Conservation (phyloP, 768 basidiomycete genomes). For the Amanita pallidorosea region DNA sequence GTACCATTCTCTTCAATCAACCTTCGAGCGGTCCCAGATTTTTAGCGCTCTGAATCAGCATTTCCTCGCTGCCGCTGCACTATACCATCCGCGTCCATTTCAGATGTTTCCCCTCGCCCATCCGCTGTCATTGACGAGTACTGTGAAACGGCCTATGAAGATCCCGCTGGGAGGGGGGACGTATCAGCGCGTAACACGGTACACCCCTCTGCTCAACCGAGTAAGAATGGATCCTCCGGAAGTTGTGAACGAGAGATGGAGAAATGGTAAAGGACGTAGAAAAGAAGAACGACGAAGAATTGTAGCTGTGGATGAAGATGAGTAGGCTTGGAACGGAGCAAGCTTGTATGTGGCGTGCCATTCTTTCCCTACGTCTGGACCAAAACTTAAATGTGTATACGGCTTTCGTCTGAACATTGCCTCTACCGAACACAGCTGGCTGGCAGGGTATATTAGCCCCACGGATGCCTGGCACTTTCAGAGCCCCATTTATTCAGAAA, state of each 20-base stretch:
- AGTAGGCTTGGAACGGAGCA: constrained; percentile 3
- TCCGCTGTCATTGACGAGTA: constrained; percentile 11
- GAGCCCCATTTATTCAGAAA: no score
- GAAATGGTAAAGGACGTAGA: constrained; percentile 49
- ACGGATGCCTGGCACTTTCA: not conserved
- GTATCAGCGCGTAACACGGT: constrained; percentile 48
- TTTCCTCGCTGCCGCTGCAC: constrained; percentile 47
- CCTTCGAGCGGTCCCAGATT: constrained; percentile 51
- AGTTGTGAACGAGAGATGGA: constrained; percentile 71
- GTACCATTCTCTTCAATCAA: constrained; percentile 40
- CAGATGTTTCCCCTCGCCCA: constrained; percentile 24
- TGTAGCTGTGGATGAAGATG: constrained; percentile 14
- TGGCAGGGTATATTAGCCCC: no score
- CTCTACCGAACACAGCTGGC: not conserved
- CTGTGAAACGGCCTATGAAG: constrained; percentile 6
- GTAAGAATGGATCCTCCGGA: constrained; percentile 63
- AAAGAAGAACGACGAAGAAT: constrained; percentile 24
- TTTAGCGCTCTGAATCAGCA: constrained; percentile 53
- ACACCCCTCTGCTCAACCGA: constrained; percentile 56
- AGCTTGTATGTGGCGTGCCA: not conserved
- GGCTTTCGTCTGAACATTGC: no score
- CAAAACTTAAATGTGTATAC: no score
- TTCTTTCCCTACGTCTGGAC: not conserved
- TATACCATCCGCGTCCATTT: constrained; percentile 34
- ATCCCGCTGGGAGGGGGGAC: constrained; percentile 69